phyloP scores from a whole-genome alignment of 345 rosid genomes.

The Murraya paniculata region DNA sequence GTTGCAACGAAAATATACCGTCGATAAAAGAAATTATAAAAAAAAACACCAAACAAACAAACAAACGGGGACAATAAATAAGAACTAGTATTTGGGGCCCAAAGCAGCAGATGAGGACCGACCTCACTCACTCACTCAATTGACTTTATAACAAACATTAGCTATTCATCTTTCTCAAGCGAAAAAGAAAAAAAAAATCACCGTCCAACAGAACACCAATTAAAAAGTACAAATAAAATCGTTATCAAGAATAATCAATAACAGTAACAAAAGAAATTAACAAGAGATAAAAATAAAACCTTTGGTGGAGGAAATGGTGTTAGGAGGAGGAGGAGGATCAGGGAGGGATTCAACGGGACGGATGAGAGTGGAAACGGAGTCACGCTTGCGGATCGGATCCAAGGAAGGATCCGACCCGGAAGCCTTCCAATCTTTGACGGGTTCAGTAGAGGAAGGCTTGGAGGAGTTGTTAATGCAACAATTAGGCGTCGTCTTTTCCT shows the following conservation, averaged over 20 bases:
- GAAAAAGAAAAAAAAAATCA: not conserved
- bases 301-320: slow-evolving; percentile 35
- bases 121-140: slow-evolving; percentile 11
- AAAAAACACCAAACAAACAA: not conserved
- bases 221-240: not conserved
- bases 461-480: slow-evolving; percentile 30
- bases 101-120: slow-evolving; percentile 20
- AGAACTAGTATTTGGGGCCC: slow-evolving; percentile 22
- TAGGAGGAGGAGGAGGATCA: slow-evolving; percentile 33
- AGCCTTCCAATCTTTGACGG: slow-evolving; percentile 38
- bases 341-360: slow-evolving; percentile 50
- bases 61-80: not conserved
- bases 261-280: not conserved
- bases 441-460: slow-evolving; percentile 13
- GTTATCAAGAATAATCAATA: not conserved
- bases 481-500: slow-evolving; percentile 57
- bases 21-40: not conserved
- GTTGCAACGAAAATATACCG: not conserved
- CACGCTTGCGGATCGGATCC: slow-evolving; percentile 32
- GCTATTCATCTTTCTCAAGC: not conserved
- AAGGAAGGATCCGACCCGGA: slow-evolving; percentile 22
- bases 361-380: slow-evolving; percentile 36
- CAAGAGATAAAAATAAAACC: slow-evolving; percentile 19
- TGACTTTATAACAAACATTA: slow-evolving; percentile 15
- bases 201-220: not conserved